phyloP scores from a whole-genome alignment of 371 early-diverging fungal genomes.

The Mortierella sp. region DNA sequence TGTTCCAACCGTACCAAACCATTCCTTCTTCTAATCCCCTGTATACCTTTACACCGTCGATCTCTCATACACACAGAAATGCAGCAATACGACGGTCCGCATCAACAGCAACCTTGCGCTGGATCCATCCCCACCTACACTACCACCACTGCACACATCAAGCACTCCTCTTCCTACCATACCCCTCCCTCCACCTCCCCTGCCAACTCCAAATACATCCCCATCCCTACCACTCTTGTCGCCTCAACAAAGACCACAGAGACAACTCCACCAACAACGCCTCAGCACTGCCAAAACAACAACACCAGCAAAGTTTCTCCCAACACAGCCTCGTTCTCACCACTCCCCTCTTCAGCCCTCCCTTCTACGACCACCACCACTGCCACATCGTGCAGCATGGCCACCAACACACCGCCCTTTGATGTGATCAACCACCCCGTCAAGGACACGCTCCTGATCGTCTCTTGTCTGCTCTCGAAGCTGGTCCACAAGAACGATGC shows the following conservation, averaged over 20 bases:
- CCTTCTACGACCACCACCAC: slow-evolving; percentile 6
- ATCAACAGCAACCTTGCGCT: neutral
- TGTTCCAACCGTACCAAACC: neutral
- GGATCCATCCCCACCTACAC: neutral
- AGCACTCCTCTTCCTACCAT: slow-evolving; percentile 1
- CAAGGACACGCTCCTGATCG: slow-evolving; percentile 59
- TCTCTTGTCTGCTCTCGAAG: slow-evolving; percentile 63
- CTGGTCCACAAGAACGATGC: slow-evolving; percentile 74
- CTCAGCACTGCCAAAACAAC: slow-evolving; percentile 13
- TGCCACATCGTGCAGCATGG: neutral
- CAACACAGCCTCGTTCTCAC: neutral
- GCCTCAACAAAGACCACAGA: slow-evolving; percentile 8
- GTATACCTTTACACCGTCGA: neutral
- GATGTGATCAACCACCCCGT: slow-evolving; percentile 56
- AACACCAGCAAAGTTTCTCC: neutral
- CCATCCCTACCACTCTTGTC: neutral
- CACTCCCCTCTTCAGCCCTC: neutral
- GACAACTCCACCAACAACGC: slow-evolving; percentile 38
- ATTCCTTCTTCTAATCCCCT: neutral
- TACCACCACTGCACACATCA: too few relatives aligned
- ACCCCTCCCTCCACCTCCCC: slow-evolving; percentile 4
- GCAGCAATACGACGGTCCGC: neutral
- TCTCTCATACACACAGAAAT: neutral
- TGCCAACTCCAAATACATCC: neutral
- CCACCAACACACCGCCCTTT: slow-evolving; percentile 1